Conservation (phyloP, 345 rosid species). For the Populus simonii region DNA sequence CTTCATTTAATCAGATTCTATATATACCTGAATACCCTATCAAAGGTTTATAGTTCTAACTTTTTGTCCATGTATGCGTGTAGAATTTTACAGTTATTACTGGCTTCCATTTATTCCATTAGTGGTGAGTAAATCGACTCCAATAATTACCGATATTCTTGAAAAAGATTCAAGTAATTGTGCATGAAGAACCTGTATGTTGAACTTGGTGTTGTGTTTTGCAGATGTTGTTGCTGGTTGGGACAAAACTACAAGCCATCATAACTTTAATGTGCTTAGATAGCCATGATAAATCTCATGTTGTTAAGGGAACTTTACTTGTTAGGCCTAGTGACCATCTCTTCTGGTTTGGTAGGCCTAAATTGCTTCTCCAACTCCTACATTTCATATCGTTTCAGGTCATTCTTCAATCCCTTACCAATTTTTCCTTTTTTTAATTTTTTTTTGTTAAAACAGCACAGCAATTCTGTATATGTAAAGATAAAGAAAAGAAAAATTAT, state of each 20-base stretch:
- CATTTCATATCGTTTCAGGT: conserved; percentile 66
- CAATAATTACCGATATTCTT: neutral
- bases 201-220: neutral
- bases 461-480: neutral
- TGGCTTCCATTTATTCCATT: conserved; percentile 87
- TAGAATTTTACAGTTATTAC: conserved; percentile 56
- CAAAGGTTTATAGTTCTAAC: neutral
- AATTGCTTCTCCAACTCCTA: conserved; percentile 48
- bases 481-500: neutral
- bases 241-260: conserved; percentile 53
- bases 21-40: neutral
- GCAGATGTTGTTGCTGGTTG: conserved; percentile 56
- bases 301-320: conserved; percentile 54
- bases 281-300: conserved; percentile 42
- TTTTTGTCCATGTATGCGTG: conserved; percentile 1
- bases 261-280: conserved; percentile 59
- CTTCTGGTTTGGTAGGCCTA: conserved; percentile 61
- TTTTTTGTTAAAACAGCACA: neutral
- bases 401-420: neutral
- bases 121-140: conserved; percentile 42
- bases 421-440: neutral
- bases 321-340: conserved; percentile 58
- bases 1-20: neutral
- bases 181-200: neutral
- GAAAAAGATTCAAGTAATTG: neutral